Conservation (phyloP, 1,284 basidiomycete genomes). For the Sporisorium sorghi region DNA sequence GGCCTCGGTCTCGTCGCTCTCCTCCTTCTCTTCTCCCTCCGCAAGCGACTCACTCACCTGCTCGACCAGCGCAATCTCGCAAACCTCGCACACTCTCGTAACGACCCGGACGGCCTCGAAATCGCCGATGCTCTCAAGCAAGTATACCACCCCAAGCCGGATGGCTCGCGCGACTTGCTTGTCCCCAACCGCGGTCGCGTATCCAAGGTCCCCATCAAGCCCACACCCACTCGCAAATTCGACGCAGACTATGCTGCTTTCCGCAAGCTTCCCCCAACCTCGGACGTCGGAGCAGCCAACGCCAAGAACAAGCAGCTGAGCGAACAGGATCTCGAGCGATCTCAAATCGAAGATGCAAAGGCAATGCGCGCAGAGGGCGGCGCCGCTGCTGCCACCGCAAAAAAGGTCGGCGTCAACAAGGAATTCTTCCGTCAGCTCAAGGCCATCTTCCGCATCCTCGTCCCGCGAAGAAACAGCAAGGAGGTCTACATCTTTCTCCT, state of each 20-base stretch:
- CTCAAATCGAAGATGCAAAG: conserved; percentile 56
- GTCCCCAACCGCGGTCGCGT: conserved; percentile 63
- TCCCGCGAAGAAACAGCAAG: conserved; percentile 70
- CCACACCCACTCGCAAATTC: conserved; percentile 67
- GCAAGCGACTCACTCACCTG: conserved; percentile 25
- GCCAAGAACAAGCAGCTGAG: conserved; percentile 32
- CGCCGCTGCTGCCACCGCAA: conserved; percentile 64
- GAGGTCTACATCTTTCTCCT: conserved; percentile 81
- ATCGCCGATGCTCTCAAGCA: conserved; percentile 60
- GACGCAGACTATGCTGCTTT: conserved; percentile 64
- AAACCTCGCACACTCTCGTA: conserved; percentile 16
- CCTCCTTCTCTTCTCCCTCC: conserved; percentile 44
- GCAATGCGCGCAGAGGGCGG: conserved; percentile 58
- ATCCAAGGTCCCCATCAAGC: conserved; percentile 68
- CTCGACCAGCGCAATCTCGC: conserved; percentile 19
- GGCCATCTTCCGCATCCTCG: conserved; percentile 66
- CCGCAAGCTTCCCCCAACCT: conserved; percentile 58
- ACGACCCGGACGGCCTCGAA: conserved; percentile 26
- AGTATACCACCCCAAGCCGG: conserved; percentile 56
- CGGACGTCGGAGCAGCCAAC: conserved; percentile 30
- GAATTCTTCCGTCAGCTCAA: conserved; percentile 77
- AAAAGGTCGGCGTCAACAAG: conserved; percentile 75
- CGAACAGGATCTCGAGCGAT: conserved; percentile 36
- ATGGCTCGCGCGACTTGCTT: conserved; percentile 62
- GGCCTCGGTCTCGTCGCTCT: conserved; percentile 32